Evolutionary conservation across 164 flowering plant genomes (phyloP).

Genomic region (Brasenia schreberi): DNA sequence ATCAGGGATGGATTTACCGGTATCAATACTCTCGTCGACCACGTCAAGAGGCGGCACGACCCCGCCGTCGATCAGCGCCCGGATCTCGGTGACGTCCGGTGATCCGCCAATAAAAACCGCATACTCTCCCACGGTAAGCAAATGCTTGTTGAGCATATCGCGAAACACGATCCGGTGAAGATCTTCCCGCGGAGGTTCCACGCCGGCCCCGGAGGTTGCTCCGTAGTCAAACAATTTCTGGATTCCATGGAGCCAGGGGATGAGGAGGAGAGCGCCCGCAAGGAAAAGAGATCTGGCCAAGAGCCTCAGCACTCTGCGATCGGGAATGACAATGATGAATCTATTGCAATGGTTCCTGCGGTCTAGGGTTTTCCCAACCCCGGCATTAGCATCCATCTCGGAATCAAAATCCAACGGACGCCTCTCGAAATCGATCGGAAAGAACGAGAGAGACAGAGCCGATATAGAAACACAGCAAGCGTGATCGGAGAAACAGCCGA

Average conservation of each 20-base stretch:
- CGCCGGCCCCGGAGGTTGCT: not conserved
- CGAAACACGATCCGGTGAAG: not conserved
- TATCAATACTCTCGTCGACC: not conserved
- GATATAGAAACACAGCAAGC: not conserved
- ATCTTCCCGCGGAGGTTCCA: not conserved
- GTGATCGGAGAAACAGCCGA: not conserved
- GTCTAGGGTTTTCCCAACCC: conserved; percentile 6
- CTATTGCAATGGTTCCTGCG: conserved; percentile 3
- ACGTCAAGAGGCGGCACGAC: not conserved
- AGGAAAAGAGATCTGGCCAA: conserved; percentile 38
- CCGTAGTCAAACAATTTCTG: conserved; percentile 15
- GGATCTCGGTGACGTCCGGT: not conserved
- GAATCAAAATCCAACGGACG: not conserved
- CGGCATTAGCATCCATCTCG: not conserved
- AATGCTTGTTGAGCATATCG: not conserved
- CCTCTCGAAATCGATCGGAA: not conserved
- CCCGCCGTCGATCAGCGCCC: not conserved
- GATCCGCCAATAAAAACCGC: not conserved
- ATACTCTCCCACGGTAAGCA: not conserved
- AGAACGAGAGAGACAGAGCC: not conserved
- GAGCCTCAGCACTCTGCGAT: conserved; percentile 21
- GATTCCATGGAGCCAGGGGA: conserved; percentile 39
- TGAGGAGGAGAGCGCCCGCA: conserved; percentile 24
- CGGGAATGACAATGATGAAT: conserved; percentile 28
- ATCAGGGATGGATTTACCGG: not conserved